Evolutionary conservation across 257 asterid species (phyloP).

Genomic region (Cordia subcordata): DNA sequence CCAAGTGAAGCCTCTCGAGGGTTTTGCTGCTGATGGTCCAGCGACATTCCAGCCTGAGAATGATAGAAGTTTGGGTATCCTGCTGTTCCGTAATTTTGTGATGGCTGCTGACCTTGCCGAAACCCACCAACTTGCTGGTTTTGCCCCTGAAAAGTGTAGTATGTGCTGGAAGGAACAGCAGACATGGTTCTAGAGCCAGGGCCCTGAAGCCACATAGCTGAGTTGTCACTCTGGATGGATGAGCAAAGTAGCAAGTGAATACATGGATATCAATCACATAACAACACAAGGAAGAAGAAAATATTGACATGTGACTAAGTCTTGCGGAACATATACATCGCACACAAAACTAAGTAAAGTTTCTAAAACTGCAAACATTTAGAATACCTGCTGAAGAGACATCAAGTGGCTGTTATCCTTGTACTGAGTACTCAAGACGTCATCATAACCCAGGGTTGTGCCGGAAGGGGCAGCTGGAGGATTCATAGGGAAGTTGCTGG

Average conservation of each 20-base stretch:
- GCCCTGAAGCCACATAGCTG: constrained; percentile 79
- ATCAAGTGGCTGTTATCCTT: constrained; percentile 57
- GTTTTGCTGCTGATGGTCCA: constrained; percentile 64
- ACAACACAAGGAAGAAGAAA: too few species aligned
- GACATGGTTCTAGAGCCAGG: constrained; percentile 66
- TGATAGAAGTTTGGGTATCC: constrained; percentile 80
- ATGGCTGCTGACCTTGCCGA: constrained; percentile 85
- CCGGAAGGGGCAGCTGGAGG: constrained; percentile 60
- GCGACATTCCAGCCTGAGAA: constrained; percentile 66
- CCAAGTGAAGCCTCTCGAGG: constrained; percentile 47
- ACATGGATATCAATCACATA: not conserved
- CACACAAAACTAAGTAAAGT: not conserved
- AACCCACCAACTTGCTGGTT: constrained; percentile 63
- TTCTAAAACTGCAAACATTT: constrained; percentile 9
- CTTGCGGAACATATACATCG: constrained; percentile 6
- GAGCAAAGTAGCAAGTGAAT: not conserved
- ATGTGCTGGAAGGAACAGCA: constrained; percentile 59
- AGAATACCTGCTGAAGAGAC: constrained; percentile 74
- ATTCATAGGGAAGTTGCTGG: constrained; percentile 67
- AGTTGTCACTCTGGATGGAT: constrained; percentile 55
- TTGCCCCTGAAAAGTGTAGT: constrained; percentile 56
- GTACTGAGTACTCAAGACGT: constrained; percentile 68
- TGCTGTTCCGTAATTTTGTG: constrained; percentile 55
- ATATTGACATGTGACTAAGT: too few species aligned
- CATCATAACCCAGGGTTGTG: constrained; percentile 52